phyloP scores from a whole-genome alignment of 305 asterid genomes.

The Rubia occidens region DNA sequence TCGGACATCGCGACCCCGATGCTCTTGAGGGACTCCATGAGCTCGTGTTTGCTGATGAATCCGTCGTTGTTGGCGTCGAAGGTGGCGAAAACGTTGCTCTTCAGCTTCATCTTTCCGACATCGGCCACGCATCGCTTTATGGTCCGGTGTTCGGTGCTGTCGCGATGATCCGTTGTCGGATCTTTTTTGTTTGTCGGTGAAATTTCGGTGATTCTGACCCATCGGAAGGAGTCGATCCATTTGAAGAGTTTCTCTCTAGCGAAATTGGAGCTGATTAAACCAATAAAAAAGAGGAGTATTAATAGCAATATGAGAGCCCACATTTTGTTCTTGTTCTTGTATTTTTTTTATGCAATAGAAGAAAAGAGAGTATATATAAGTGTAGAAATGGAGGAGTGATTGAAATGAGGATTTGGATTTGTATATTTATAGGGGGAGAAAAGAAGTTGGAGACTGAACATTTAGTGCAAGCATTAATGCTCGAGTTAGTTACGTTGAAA shows the following conservation, averaged over 20 bases:
- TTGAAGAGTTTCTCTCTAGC: conserved; percentile 30
- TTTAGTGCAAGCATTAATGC: too few relatives aligned
- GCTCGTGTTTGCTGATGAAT: conserved; percentile 54
- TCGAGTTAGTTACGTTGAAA: too few relatives aligned
- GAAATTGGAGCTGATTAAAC: conserved; percentile 32
- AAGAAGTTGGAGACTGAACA: too few relatives aligned
- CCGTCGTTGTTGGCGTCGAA: conserved; percentile 77
- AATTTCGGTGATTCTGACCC: too few relatives aligned
- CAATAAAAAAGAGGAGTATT: conserved; percentile 34
- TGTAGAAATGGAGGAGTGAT: too few relatives aligned
- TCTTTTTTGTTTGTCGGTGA: too few relatives aligned
- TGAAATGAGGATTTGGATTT: too few relatives aligned
- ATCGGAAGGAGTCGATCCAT: conserved; percentile 17
- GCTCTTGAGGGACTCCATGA: conserved; percentile 47
- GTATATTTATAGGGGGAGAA: too few relatives aligned
- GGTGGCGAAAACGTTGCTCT: conserved; percentile 41
- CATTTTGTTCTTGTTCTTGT: conserved; percentile 20
- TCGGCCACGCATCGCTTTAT: neutral
- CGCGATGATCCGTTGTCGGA: neutral
- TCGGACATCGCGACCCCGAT: conserved; percentile 56
- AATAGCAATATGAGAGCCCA: conserved; percentile 31
- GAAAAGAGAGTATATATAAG: neutral
- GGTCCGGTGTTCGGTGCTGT: neutral
- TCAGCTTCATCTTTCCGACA: conserved; percentile 20
- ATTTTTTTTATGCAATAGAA: conserved; percentile 11